These are phyloP conservation scores for Podaxis sp. DNA, from an alignment of 768 basidiomycete genomes.

Conservation along the genomic window DNA sequence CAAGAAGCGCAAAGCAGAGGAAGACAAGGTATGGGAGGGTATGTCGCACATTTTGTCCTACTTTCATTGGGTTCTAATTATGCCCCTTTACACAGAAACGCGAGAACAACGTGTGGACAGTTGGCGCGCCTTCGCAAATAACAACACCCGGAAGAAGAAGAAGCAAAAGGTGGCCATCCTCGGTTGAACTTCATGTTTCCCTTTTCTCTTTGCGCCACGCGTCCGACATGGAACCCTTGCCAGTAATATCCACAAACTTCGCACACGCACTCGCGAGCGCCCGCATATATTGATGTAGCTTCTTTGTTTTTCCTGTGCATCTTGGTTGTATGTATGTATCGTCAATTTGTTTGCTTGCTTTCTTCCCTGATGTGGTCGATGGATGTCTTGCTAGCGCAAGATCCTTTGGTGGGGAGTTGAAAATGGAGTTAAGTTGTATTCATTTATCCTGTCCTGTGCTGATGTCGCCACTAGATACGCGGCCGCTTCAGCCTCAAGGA, in stretches of 20 bases:
- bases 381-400: not conserved
- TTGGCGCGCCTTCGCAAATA: slow-evolving; percentile 74
- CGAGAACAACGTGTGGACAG: slow-evolving; percentile 83
- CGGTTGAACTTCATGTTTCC: slow-evolving; percentile 43
- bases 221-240: not conserved
- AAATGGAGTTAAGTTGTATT: slow-evolving; percentile 21
- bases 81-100: slow-evolving; percentile 43
- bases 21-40: slow-evolving; percentile 92
- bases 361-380: slow-evolving; percentile 7
- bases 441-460: slow-evolving; percentile 16
- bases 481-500: not conserved
- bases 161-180: slow-evolving; percentile 68
- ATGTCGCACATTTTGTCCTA: slow-evolving; percentile 16
- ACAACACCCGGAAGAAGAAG: slow-evolving; percentile 78
- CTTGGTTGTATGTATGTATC: slow-evolving; percentile 16
- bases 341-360: slow-evolving; percentile 10
- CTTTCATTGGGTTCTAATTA: not conserved
- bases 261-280: slow-evolving; percentile 3
- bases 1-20: slow-evolving; percentile 85
- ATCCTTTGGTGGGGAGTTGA: not conserved
- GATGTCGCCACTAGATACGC: slow-evolving; percentile 17
- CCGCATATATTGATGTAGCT: slow-evolving; percentile 3
- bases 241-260: slow-evolving; percentile 14
- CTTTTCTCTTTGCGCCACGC: slow-evolving; percentile 16
- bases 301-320: slow-evolving; percentile 3